Conservation (phyloP, 805 yeast genomes). For the Starmera amethionina region DNA sequence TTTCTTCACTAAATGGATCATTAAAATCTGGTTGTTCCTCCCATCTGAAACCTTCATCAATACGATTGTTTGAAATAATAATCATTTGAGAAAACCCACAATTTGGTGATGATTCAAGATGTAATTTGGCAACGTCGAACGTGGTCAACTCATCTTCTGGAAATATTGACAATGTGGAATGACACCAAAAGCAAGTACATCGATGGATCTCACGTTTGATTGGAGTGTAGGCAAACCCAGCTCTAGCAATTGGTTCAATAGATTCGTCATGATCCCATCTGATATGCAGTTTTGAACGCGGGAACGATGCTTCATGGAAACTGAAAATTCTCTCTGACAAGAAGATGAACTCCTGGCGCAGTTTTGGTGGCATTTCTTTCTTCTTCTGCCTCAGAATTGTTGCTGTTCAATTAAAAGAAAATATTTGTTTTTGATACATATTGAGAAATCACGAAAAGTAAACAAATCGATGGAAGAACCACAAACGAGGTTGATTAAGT, state of each 20-base stretch:
- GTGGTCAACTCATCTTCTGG: too few relatives aligned
- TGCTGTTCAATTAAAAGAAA: too few relatives aligned
- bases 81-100: too few relatives aligned
- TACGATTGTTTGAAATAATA: too few relatives aligned
- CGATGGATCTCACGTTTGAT: slow-evolving; percentile 37
- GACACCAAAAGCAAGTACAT: slow-evolving; percentile 49
- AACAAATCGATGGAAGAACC: too few relatives aligned
- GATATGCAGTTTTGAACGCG: slow-evolving; percentile 4
- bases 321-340: slow-evolving; percentile 5
- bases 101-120: too few relatives aligned
- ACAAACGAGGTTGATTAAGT: too few relatives aligned
- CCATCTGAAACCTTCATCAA: slow-evolving; percentile 11
- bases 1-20: slow-evolving; percentile 24
- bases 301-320: slow-evolving; percentile 8
- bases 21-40: slow-evolving; percentile 12
- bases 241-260: slow-evolving; percentile 34
- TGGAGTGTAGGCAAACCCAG: slow-evolving; percentile 60
- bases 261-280: slow-evolving; percentile 21
- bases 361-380: neutral
- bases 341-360: neutral
- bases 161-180: too few relatives aligned
- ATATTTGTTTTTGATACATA: too few relatives aligned
- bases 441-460: too few relatives aligned
- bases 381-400: too few relatives aligned
- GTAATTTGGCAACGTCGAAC: too few relatives aligned